Conservation (phyloP, 73 alveolate species). For the Tetrahymena elliotti region DNA sequence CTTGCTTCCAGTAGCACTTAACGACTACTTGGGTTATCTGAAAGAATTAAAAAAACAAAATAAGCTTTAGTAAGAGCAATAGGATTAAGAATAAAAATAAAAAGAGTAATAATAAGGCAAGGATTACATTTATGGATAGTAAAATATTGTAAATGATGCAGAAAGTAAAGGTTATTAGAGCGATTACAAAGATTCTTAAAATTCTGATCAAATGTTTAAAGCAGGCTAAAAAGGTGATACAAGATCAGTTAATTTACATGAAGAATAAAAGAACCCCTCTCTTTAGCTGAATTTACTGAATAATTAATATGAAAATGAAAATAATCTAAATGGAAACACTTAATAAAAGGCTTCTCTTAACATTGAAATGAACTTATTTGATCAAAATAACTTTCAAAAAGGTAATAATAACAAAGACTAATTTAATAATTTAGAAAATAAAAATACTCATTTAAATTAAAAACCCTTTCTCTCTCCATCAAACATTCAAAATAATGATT, state of each 20-base stretch:
- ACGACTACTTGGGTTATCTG: neutral
- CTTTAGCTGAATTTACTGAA: neutral
- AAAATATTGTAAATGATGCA: neutral
- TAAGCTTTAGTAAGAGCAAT: neutral
- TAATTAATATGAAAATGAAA: neutral
- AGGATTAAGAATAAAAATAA: neutral
- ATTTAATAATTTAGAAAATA: neutral
- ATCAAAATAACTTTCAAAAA: neutral
- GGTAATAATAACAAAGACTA: neutral
- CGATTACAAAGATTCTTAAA: neutral
- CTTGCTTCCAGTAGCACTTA: neutral
- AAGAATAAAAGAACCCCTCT: neutral
- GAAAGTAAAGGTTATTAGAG: neutral
- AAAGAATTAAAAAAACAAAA: neutral
- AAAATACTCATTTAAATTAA: neutral
- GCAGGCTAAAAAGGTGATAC: neutral
- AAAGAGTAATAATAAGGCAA: neutral
- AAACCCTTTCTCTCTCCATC: neutral
- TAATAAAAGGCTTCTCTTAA: neutral
- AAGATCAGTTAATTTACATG: neutral
- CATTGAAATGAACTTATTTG: neutral
- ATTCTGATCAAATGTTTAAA: neutral
- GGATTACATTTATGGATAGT: neutral
- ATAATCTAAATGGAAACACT: neutral
- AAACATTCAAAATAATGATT: neutral